Conservation (phyloP, 352 stramenopile species). For the Thalassiosira mediterranea region DNA sequence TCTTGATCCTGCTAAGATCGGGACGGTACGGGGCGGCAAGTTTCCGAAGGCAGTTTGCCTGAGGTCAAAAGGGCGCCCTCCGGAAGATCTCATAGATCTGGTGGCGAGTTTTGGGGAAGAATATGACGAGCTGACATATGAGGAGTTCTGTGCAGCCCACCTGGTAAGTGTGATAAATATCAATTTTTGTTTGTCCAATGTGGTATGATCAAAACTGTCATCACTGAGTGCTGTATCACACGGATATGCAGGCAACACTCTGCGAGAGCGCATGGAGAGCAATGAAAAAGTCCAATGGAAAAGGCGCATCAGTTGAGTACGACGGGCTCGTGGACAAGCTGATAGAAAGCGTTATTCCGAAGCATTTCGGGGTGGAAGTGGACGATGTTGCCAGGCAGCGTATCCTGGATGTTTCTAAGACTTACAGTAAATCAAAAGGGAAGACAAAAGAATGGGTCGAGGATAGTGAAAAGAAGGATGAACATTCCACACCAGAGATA, state of each 20-base stretch:
- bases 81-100: slow-evolving; percentile 36
- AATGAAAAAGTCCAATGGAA: slow-evolving; percentile 26
- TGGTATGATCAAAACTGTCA: too few species aligned
- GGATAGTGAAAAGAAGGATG: slow-evolving; percentile 70
- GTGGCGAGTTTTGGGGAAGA: slow-evolving; percentile 20
- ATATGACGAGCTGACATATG: slow-evolving; percentile 39
- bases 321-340: slow-evolving; percentile 69
- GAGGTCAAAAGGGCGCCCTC: slow-evolving; percentile 21
- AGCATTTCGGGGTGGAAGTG: slow-evolving; percentile 69
- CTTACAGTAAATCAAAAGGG: slow-evolving; percentile 78
- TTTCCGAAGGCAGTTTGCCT: slow-evolving; percentile 40
- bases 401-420: slow-evolving; percentile 65
- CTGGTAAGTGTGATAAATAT: too few species aligned
- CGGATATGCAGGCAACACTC: too few species aligned
- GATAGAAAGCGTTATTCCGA: slow-evolving; percentile 65
- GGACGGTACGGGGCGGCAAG: slow-evolving; percentile 4
- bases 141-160: slow-evolving; percentile 77
- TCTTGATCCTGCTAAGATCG: slow-evolving; percentile 56
- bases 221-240: too few species aligned
- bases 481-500: slow-evolving; percentile 56
- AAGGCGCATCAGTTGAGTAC: slow-evolving; percentile 78
- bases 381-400: slow-evolving; percentile 37
- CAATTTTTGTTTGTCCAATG: too few species aligned
- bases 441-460: slow-evolving; percentile 54
- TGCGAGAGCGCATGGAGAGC: slow-evolving; percentile 60